Base-by-base conservation (phyloP, 192 early-diverging fungal species). In the Backusella parvicylindrica region DNA sequence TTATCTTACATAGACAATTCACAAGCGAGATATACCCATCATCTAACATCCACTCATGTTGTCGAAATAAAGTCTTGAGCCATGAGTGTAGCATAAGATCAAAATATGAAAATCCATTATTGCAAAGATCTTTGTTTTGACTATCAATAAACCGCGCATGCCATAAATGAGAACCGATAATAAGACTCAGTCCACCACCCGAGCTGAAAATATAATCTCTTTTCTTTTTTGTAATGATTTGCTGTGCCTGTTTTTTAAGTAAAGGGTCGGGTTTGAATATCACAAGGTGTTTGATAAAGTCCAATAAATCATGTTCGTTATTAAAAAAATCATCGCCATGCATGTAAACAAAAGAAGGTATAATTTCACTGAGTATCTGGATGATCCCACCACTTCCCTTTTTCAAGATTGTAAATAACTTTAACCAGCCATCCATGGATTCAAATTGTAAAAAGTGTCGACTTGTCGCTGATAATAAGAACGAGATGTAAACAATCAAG, bases 371-470 rank as follows among this genome's bases (percentile, higher is more conserved):
- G 1, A 87, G 63, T 37, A 87, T 33, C 2, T 60, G 47, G 1
- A 80, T 70, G 2, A 75, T 50, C 16, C 79, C 47, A 2, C 75
- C 67, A 2, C 60, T 56, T 16, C 79, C 81, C 0, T 77, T 64
- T n/a, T 77, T 77, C 2, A 87, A 64, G 0, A 87, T 76, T 1
- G 72, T 38, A 2, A 68, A 53, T n/a, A 87, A 33, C 12, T 78
- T 84, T 0, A 73, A 18, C 86, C 86, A 87, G 12, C 86, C 86
- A 33, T 82, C 53, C 13, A 7, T 53, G 5, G 66, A 60, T n/a
- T 78, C 80, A 63, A 82, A 82, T 40, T 76, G 76, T 16, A 87
- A 35, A 60, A 85, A 87, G 53, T 79, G 77, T 6, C 86, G 80
- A 30, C 82, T 82, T 0, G 84, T 74, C 16, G 70, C 26, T 21